Evolutionary conservation across 2,329 filamentous ascomycete species (phyloP), one percentile per base, ranked within the genome.

Genomic region (Colletotrichum sansevieriae): DNA sequence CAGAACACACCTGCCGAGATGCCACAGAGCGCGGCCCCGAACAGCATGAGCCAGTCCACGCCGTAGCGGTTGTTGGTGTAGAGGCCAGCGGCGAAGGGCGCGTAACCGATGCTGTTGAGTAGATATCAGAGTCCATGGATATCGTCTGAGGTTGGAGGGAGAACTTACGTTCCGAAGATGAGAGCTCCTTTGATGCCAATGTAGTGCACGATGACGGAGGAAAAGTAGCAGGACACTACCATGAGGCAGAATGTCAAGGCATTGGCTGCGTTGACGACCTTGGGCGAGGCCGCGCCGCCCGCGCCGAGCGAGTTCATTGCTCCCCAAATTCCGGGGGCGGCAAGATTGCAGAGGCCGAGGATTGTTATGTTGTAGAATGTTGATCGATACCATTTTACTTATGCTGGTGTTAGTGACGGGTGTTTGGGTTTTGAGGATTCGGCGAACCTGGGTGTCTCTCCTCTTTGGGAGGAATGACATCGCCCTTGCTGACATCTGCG

Each of bases 291-390:
- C 35, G 87, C 84, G 3, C 91, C 91, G 56, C 91, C 91, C 1
- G 90, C 91, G 10, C 91, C 91, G 0, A 93, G 84, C 0, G 86
- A 89, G 79, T 92, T 93, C 90, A 93, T 91, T 8, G 90, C 90
- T 12, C 84, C 86, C 91, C 91, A 93, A 70, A 93, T 90, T 0
- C 91, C 91, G 0, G 91, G 91, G 0, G 91, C 90, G 1, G 89
- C 82, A 70, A 93, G 87, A 74, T 91, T 92, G 78, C 89, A 92
- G 10, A 93, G 77, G 0, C 91, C 91, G 1, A 94, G 85, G 44
- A 94, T 87, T 37, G 90, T 86, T 59, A 91, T 89, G 79, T 93
- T 93, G 80, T 88, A 93, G 72, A 91, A 90, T 0, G 91, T 92
- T 1, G 89, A 91, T 29, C 89, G 87, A 74, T 92, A 87, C 91